Base-by-base conservation (phyloP, 257 asterid genomes). In the Solanum chiquidenum region DNA sequence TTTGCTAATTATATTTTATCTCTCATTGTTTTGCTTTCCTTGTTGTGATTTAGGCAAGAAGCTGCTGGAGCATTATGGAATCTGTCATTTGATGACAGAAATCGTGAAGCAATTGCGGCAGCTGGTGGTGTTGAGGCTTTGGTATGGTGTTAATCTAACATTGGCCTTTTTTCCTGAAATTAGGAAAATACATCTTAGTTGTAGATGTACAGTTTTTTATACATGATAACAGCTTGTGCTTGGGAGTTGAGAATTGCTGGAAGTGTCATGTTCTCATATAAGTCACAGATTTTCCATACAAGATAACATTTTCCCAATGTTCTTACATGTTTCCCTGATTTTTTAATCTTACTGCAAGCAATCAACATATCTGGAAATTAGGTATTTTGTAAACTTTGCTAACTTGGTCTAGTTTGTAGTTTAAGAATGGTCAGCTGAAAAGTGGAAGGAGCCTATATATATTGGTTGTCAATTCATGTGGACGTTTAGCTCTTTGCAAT, bases 11-110 rank as follows among this genome's bases (percentile, higher is more conserved):
- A 55, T 86, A 86, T 74, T 66, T n/a, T 21, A 3, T 23, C 7
- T 60, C 68, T 86, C 37, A 21, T 23, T 49, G 69, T 49, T 66
- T 68, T 25, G 38, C 40, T n/a, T 62, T 83, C 55, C 84, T 52
- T 85, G 12, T 76, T 86, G 34, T 44, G 52, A 31, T 85, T 35
- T 86, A 97, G 99, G 98, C 98, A 96, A 95, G 99, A 97, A 92
- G 98, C 98, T 87, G 99, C 98, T 79, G 98, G 96, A 88, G 99
- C 99, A 79, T 91, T 95, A 88, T 95, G 98, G 98, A 94, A 95
- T 90, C 90, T 97, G 87, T 97, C 98, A 82, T 95, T 95, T 86
- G 98, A 96, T 46, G 99, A 97, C 87, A 90, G 94, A 88, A 95
- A 95, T 75, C 96, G 98, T 86, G 99, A 97, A 94, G 95, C 95